Base-by-base conservation (phyloP, 1,284 basidiomycete genomes). In the Coniferiporia weirii region DNA sequence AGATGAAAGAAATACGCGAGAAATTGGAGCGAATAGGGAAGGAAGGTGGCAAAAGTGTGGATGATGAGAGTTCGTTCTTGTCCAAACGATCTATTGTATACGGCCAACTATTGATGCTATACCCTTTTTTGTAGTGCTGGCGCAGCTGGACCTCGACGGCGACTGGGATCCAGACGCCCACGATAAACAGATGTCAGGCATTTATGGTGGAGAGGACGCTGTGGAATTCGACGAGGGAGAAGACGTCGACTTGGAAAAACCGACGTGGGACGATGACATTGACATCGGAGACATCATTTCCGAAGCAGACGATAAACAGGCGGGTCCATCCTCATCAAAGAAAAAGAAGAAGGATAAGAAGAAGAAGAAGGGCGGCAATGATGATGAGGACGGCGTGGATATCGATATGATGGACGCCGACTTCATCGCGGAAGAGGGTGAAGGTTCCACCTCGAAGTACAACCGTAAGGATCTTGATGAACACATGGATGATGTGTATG, bases 401-500 rank as follows among this genome's bases (percentile, higher is more conserved):
- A 70, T 84, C 8, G 84, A 89, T 63, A 81, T 79, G 50, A 91
- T 91, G 82, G 90, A 92, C 64, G 90, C 87, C 0, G 86, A 91
- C 63, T 76, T 79, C 43, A 12, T 40, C 3, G 38, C 12, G 3
- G 38, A 12, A 40, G 38, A 40, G 15, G 38, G 38, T 7, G 15
- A 40, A 3, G 69, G 77, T 45, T 63, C 17, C 65, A 92, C 91
- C 27, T 90, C 89, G 32, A 90, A 95, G 66, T 91, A 93, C 83
- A 83, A 89, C 60, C 91, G 91, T 71, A 77, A 76, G 48, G 89
- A 86, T 65, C 74, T 95, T 56, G 86, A 94, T 58, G 79, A 91
- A 67, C 92, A 95, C 66, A 90, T 98, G 85, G 91, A 95, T 63
- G 91, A 95, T 69, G 79, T 98, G 55, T 90, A 94, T 70, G 84